Conservation (phyloP, 2,329 filamentous ascomycete genomes). For the Neodidymelliopsis sp. region DNA sequence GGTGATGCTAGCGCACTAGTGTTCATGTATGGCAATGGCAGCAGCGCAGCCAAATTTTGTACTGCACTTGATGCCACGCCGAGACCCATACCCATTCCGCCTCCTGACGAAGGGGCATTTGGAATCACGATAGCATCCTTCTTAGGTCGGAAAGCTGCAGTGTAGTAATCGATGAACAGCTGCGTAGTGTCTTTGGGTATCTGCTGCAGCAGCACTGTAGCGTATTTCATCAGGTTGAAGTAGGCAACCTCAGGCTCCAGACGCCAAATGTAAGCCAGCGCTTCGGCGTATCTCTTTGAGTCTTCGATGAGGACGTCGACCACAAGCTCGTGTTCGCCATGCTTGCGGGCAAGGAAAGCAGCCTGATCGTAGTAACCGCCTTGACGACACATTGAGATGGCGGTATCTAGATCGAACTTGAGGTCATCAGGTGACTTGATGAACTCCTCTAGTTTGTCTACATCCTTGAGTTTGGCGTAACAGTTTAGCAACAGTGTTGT, state of each 20-base stretch:
- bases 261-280: conserved; percentile 89
- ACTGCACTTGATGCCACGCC: conserved; percentile 74
- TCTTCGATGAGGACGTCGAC: conserved; percentile 97
- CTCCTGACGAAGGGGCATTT: conserved; percentile 56
- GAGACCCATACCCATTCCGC: conserved; percentile 48
- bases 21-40: conserved; percentile 87
- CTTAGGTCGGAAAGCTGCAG: conserved; percentile 79
- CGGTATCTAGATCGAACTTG: conserved; percentile 96
- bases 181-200: conserved; percentile 83
- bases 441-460: conserved; percentile 93
- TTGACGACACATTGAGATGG: conserved; percentile 96
- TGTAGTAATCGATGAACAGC: conserved; percentile 95
- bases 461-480: conserved; percentile 97
- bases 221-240: conserved; percentile 91
- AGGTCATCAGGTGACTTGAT: conserved; percentile 95
- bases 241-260: conserved; percentile 83
- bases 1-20: conserved; percentile 65
- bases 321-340: conserved; percentile 91
- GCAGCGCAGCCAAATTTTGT: conserved; percentile 82
- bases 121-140: conserved; percentile 65
- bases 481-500: conserved; percentile 95
- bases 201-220: conserved; percentile 86
- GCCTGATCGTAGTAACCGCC: conserved; percentile 97
- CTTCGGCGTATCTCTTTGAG: conserved; percentile 86
- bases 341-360: conserved; percentile 91